Percentiles rank a stretch among this genome's conserved stretches.
Conservation (phyloP, 371 early-diverging fungal species). For the Saksenaea oblongispora region DNA sequence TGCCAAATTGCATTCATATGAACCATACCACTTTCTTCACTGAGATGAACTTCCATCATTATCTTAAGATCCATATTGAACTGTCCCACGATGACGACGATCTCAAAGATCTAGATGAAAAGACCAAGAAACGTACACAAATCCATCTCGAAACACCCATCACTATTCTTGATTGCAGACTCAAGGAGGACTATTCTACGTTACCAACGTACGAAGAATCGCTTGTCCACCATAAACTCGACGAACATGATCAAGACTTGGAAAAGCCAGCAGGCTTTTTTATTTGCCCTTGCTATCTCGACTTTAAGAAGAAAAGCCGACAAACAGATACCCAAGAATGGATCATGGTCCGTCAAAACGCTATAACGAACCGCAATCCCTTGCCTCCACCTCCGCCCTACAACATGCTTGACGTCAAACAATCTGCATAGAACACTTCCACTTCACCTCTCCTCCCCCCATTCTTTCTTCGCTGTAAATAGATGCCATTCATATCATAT, state of each 20-base stretch:
- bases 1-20: slow-evolving; percentile 45
- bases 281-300: slow-evolving; percentile 45
- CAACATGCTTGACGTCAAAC: neutral
- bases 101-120: neutral
- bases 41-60: slow-evolving; percentile 42
- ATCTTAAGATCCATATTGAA: slow-evolving; percentile 40
- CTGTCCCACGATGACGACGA: slow-evolving; percentile 23
- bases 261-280: slow-evolving; percentile 30
- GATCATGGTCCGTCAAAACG: slow-evolving; percentile 27
- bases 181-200: slow-evolving; percentile 42
- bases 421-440: neutral
- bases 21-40: slow-evolving; percentile 44
- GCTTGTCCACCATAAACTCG: slow-evolving; percentile 22
- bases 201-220: slow-evolving; percentile 49
- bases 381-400: neutral
- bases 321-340: slow-evolving; percentile 26
- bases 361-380: neutral
- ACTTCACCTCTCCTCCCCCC: neutral
- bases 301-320: slow-evolving; percentile 41
- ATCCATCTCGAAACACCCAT: slow-evolving; percentile 48
- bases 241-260: slow-evolving; percentile 19
- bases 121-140: slow-evolving; percentile 7
- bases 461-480: neutral
- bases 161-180: slow-evolving; percentile 47
- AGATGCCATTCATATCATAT: neutral